Evolutionary conservation across 2,329 filamentous ascomycete genomes (phyloP).

Genomic region (Colletotrichum tamarilloi): DNA sequence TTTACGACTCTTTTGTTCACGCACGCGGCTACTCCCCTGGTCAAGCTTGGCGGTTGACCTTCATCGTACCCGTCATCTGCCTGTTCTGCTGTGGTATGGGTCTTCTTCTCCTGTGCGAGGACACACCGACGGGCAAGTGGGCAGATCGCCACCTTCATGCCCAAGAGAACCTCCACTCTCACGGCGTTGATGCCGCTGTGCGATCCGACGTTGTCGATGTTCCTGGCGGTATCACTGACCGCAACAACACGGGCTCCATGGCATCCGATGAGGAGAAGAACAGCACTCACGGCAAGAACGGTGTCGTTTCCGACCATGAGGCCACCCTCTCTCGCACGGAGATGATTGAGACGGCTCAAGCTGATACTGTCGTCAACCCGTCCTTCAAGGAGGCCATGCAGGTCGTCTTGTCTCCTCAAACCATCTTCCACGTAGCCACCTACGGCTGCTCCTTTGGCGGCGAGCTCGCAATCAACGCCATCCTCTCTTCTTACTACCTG

Average conservation of each 20-base stretch:
- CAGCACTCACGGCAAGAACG: constrained; percentile 48
- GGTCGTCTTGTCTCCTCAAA: constrained; percentile 64
- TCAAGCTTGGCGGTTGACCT: constrained; percentile 85
- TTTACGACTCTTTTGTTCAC: constrained; percentile 80
- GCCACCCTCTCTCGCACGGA: constrained; percentile 59
- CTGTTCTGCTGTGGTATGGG: constrained; percentile 73
- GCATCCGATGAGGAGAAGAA: constrained; percentile 48
- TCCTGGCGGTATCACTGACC: constrained; percentile 60
- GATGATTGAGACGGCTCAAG: constrained; percentile 64
- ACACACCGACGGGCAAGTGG: constrained; percentile 88
- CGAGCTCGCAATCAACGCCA: constrained; percentile 71
- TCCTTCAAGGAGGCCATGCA: constrained; percentile 58
- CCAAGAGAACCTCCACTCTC: constrained; percentile 61
- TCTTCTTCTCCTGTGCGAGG: constrained; percentile 80
- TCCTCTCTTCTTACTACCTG: constrained; percentile 69
- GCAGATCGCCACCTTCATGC: constrained; percentile 73
- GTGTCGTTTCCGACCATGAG: constrained; percentile 54
- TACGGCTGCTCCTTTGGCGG: constrained; percentile 73
- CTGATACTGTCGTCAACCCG: constrained; percentile 67
- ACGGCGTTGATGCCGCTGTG: constrained; percentile 53
- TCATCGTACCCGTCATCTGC: constrained; percentile 84
- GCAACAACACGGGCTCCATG: constrained; percentile 39
- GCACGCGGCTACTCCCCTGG: constrained; percentile 70
- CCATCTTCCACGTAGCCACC: constrained; percentile 64
- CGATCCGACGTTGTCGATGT: constrained; percentile 58